Base-by-base conservation (phyloP, 2,329 filamentous ascomycete species). In the Xylariales sp. region DNA sequence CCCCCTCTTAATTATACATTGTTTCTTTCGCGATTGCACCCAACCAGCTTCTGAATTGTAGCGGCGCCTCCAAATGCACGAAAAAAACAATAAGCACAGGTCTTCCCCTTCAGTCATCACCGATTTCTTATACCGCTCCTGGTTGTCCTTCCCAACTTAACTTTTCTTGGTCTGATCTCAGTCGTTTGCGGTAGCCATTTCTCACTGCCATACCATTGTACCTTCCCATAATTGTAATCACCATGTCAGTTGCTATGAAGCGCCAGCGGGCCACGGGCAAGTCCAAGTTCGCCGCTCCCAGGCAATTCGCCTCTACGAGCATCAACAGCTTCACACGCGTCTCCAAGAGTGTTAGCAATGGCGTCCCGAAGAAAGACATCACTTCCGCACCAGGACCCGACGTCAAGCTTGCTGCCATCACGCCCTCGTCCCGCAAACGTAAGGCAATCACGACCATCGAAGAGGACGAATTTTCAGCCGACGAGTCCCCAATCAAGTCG, bases 271-370 rank as follows among this genome's bases (percentile, higher is more conserved):
- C 45, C 31, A 29, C 39, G 11, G 39, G 48, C 40, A 51, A 46
- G 34, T 38, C 53, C 32, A 57, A 54, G 45, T 47, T 40, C 42
- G 47, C 51, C 28, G 27, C 49, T 41, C n/a, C 53, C 33, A 51
- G 53, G 33, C 46, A 53, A 36, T 39, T 61, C 48, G 50, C 48
- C 50, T 54, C 63, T 42, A 52, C 60, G 7, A 54, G 28, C 48
- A 73, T 76, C 41, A 61, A 55, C 58, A 63, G 49, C 52, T 76
- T 74, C 51, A 52, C 65, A 33, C 71, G 70, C 40, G 57, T 75
- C 35, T 73, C 71, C 24, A 77, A 76, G 57, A 45, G 52, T 20
- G 46, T 56, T 35, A 54, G 58, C 36, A 46, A 50, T 22, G 49
- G 53, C n/a, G 50, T 61, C 7, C 31, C 53, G 24, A 68, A 70